Conservation (phyloP, 1,284 basidiomycete genomes). For the Ceratobasidium sp. region DNA sequence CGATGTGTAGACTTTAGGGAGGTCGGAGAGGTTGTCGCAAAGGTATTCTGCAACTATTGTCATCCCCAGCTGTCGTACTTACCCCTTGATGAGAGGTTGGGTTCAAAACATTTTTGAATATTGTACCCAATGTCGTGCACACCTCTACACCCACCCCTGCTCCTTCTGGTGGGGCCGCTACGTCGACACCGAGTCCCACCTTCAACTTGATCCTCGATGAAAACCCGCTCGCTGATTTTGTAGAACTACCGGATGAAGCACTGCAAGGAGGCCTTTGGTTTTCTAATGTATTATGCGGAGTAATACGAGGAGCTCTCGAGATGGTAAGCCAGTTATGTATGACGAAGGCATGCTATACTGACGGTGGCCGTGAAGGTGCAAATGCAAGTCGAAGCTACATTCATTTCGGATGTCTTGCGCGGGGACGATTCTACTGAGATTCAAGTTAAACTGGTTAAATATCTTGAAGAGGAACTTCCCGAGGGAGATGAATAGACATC, state of each 20-base stretch:
- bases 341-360: neutral
- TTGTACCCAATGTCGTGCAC: constrained; percentile 85
- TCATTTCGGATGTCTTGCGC: constrained; percentile 87
- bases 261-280: constrained; percentile 95
- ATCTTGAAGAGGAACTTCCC: constrained; percentile 93
- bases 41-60: constrained; percentile 59
- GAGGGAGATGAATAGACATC: constrained; percentile 72
- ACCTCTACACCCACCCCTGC: constrained; percentile 57
- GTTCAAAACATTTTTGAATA: constrained; percentile 98
- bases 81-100: constrained; percentile 70
- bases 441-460: constrained; percentile 86
- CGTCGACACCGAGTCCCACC: constrained; percentile 50
- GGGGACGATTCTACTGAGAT: constrained; percentile 97
- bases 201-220: constrained; percentile 93
- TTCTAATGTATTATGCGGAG: constrained; percentile 94
- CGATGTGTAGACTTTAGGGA: constrained; percentile 92
- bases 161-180: constrained; percentile 52
- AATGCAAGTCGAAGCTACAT: constrained; percentile 92
- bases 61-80: neutral
- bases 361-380: constrained; percentile 72
- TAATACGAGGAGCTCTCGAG: constrained; percentile 90
- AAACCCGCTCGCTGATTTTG: constrained; percentile 96
- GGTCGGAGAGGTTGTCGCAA: constrained; percentile 91
- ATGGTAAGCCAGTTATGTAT: constrained; percentile 72
- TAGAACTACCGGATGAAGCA: constrained; percentile 93